These are phyloP conservation scores for Ogataea methanolica DNA, from an alignment of 805 yeast species.

Conservation along the genomic window DNA sequence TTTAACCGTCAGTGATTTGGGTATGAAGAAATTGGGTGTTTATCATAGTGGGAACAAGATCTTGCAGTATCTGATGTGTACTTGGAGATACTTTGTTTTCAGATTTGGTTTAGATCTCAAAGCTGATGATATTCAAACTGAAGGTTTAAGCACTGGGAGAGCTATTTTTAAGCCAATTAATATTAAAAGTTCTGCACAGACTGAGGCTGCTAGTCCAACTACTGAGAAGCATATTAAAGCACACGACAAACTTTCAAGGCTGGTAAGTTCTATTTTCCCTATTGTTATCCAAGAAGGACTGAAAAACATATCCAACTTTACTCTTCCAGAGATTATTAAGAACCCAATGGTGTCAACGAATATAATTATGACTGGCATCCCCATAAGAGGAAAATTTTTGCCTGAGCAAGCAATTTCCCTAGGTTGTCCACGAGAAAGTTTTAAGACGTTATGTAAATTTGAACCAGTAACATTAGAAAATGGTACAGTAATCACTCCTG, in stretches of 20 bases:
- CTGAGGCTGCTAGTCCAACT: neutral
- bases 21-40: slow-evolving; percentile 51
- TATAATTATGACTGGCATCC: slow-evolving; percentile 62
- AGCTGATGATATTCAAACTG: slow-evolving; percentile 12
- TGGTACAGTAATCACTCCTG: slow-evolving; percentile 58
- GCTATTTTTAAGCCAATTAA: slow-evolving; percentile 17
- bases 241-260: slow-evolving; percentile 6
- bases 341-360: slow-evolving; percentile 44
- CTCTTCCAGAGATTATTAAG: slow-evolving; percentile 20
- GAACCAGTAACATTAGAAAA: slow-evolving; percentile 48
- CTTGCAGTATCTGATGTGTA: slow-evolving; percentile 55
- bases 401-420: slow-evolving; percentile 59
- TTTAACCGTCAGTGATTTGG: slow-evolving; percentile 77
- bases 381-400: slow-evolving; percentile 74
- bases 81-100: slow-evolving; percentile 86
- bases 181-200: slow-evolving; percentile 5
- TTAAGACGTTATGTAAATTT: slow-evolving; percentile 57
- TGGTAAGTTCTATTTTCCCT: slow-evolving; percentile 26
- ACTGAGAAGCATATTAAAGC: slow-evolving; percentile 1
- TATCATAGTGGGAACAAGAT: slow-evolving; percentile 43
- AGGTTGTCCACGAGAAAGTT: slow-evolving; percentile 63
- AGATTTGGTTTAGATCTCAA: slow-evolving; percentile 60
- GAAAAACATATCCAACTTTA: slow-evolving; percentile 17
- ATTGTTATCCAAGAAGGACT: slow-evolving; percentile 3
- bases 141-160: slow-evolving; percentile 5